phyloP scores from a whole-genome alignment of 2,329 filamentous ascomycete genomes.

The Fusarium lyarnte region DNA sequence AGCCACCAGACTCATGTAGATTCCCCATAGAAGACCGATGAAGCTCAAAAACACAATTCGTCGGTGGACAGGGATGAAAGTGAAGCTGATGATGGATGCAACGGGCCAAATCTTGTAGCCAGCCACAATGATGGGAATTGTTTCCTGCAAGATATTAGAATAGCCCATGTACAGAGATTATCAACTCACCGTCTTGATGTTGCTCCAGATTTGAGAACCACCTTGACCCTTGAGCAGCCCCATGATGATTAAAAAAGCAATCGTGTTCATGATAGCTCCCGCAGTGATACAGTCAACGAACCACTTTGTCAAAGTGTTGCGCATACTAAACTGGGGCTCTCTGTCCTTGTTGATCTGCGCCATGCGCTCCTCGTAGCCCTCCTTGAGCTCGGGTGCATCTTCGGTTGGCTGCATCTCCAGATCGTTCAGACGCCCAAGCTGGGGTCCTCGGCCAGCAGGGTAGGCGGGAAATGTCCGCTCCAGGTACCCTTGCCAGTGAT shows the following conservation, averaged over 20 bases:
- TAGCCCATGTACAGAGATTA: fast-evolving
- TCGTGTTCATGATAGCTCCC: conserved; percentile 57
- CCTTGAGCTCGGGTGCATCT: conserved; percentile 36
- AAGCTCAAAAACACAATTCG: conserved; percentile 61
- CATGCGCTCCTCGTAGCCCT: conserved; percentile 35
- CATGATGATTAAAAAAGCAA: conserved; percentile 59
- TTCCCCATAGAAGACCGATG: conserved; percentile 60
- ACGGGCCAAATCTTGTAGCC: conserved; percentile 64
- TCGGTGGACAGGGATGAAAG: conserved; percentile 58
- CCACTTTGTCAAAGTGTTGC: conserved; percentile 59
- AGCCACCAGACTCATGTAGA: conserved; percentile 61
- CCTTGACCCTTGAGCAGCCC: conserved; percentile 56
- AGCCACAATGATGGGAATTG: conserved; percentile 58
- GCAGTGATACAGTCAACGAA: conserved; percentile 61
- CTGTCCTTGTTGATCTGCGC: conserved; percentile 25
- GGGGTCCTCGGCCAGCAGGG: conserved; percentile 15
- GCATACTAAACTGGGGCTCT: conserved; percentile 50
- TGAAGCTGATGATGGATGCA: conserved; percentile 62
- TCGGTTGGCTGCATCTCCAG: conserved; percentile 45
- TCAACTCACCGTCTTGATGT: conserved; percentile 49
- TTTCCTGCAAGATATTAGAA: conserved; percentile 47
- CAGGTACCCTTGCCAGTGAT: conserved; percentile 66
- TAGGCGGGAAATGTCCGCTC: conserved; percentile 63
- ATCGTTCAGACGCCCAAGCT: conserved; percentile 31
- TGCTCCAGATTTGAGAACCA: conserved; percentile 48